These are phyloP conservation scores for Didymella glomerata DNA, from an alignment of 2,329 filamentous ascomycete genomes.

Conservation along the genomic window DNA sequence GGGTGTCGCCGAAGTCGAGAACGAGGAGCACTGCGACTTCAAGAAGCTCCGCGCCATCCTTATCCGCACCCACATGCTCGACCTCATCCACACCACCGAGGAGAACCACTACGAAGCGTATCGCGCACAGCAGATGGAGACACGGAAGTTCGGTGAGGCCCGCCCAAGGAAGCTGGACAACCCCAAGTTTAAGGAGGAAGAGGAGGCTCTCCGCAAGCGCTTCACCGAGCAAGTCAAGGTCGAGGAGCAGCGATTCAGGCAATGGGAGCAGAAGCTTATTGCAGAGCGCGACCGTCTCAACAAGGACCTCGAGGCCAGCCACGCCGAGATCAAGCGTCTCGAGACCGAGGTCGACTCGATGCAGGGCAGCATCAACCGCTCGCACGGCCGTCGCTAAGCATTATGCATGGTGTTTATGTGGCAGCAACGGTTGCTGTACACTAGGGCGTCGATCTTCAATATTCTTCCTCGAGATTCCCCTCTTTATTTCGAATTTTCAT, in stretches of 20 bases:
- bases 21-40: constrained; percentile 99
- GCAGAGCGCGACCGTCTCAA: constrained; percentile 98
- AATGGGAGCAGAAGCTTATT: constrained; percentile 99
- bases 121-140: constrained; percentile 99
- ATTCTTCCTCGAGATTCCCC: constrained; percentile 52
- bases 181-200: constrained; percentile 99
- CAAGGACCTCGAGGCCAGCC: constrained; percentile 98
- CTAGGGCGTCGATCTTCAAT: constrained; percentile 30
- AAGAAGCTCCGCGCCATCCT: constrained; percentile 99
- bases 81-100: constrained; percentile 99
- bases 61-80: constrained; percentile 99
- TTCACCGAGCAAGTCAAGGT: constrained; percentile 99
- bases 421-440: constrained; percentile 26
- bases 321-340: constrained; percentile 87
- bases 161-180: constrained; percentile 98
- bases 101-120: constrained; percentile 99
- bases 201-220: constrained; percentile 96
- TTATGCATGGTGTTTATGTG: constrained; percentile 14
- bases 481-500: constrained; percentile 46
- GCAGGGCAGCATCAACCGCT: constrained; percentile 88
- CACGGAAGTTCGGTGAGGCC: constrained; percentile 97
- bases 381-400: constrained; percentile 85
- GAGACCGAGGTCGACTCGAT: constrained; percentile 92
- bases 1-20: constrained; percentile 99
- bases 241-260: constrained; percentile 97